These are phyloP conservation scores for Margaritispora aquatica DNA, from an alignment of 495 filamentous ascomycete species.

Conservation along the genomic window DNA sequence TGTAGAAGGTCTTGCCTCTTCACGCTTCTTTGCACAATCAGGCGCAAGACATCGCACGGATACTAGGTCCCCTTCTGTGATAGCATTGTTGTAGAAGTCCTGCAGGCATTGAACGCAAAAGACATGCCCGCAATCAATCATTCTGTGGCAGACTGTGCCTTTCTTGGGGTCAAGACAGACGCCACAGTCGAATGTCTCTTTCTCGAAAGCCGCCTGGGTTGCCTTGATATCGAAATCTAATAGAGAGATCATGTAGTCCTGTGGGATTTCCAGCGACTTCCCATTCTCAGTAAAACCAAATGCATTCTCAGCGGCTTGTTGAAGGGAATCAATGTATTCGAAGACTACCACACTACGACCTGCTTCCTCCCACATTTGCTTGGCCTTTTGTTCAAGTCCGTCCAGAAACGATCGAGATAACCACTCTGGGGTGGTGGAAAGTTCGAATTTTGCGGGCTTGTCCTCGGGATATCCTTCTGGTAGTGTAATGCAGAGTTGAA, in stretches of 20 bases:
- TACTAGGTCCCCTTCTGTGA: constrained; percentile 75
- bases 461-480: constrained; percentile 70
- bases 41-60: constrained; percentile 71
- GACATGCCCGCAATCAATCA: constrained; percentile 79
- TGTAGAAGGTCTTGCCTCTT: constrained; percentile 16
- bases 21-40: constrained; percentile 61
- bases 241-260: constrained; percentile 63
- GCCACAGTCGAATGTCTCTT: constrained; percentile 82
- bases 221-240: constrained; percentile 73
- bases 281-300: constrained; percentile 62
- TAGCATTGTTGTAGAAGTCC: constrained; percentile 83
- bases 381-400: constrained; percentile 53
- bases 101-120: constrained; percentile 82
- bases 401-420: constrained; percentile 51
- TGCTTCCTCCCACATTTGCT: constrained; percentile 73
- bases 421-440: constrained; percentile 66
- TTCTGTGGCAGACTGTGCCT: constrained; percentile 68
- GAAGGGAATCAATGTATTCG: constrained; percentile 79
- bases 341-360: constrained; percentile 73
- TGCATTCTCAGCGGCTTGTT: constrained; percentile 67
- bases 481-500: constrained; percentile 61
- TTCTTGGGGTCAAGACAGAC: constrained; percentile 94
- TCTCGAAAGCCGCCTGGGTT: constrained; percentile 66
- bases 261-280: constrained; percentile 45
- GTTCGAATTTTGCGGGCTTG: constrained; percentile 55